Base-by-base conservation (phyloP, 2,329 filamentous ascomycete genomes). In the Pseudogymnoascus sp. region DNA sequence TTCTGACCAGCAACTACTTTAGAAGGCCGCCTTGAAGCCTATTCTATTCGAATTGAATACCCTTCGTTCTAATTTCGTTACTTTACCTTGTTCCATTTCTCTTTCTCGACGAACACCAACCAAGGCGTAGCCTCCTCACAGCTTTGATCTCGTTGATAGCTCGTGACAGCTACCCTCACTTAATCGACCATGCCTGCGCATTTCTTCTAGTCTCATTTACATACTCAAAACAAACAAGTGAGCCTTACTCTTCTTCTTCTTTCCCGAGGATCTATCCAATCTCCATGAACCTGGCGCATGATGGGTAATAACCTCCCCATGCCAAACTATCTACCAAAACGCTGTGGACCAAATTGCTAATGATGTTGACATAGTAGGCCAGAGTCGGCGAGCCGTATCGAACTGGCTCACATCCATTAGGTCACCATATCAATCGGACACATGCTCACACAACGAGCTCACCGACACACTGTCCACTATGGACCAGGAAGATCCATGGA, bases 401-500 rank as follows among this genome's bases (percentile, higher is more conserved):
- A 57, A 57, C n/a, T 57, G 50, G 50, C 50, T 57, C 50, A 57
- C n/a, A 33, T 57, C 50, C 11, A 17, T 57, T 33, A 35, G 17
- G 15, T 33, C 28, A 19, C 28, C 50, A 35, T 28, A 33, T 28
- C n/a, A 33, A 57, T 33, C 50, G 17, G 50, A 57, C 50, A 57
- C 28, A 57, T 57, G 50, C 50, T 33, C 50, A 57, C 17, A 57
- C 50, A 13, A 57, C 28, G 50, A 35, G 5, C 31, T 35, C 28
- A 19, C 10, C 50, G 28, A 57, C 28, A 7, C 59, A 61, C 21
- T 26, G 75, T 71, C 66, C 31, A 62, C 66, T 26, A 66, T 65
- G 61, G 74, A 74, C 59, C 73, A 74, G 15, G 72, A 76, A 63
- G 90, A 96, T 75, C 91, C 91, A n/a, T 88, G 87, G 74, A 71